Evolutionary conservation across 2,329 filamentous ascomycete species (phyloP), one percentile per base, ranked within the genome.

Genomic region (Davidsoniella virescens): DNA sequence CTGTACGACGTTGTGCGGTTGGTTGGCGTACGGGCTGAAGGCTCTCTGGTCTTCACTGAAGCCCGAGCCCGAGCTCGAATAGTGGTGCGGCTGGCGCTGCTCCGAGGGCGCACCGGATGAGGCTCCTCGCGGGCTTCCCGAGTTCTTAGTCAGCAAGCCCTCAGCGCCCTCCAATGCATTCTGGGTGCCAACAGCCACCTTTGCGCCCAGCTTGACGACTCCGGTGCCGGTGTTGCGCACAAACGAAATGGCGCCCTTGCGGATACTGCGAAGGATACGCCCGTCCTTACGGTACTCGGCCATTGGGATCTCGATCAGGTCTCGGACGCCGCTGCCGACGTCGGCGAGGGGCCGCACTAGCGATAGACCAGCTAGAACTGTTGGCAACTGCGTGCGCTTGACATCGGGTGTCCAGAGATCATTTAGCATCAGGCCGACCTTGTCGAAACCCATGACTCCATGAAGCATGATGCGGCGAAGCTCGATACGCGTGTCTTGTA

Each of bases 391-490:
- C 56, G 90, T 93, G 14, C 75, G 71, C 61, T 84, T 87, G 50
- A 98, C 84, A 61, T 98, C 90, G 1, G 87, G 87, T 75, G 82
- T 93, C 92, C 92, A 98, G 41, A 95, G 85, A 61, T 94, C 87
- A 60, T 96, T 96, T 33, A 98, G 74, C 2, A 82, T 90, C 63
- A 88, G 78, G 49, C 92, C 87, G 2, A 98, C 73, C 46, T 84
- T 80, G 57, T 96, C 88, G 57, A 96, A 95, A 0, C 92, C 92
- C 6, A 80, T 80, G 1, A 94, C 77, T 25, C 93, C 92, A 57
- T 96, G 95, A 36, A 96, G 78, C 57, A 98, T 96, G 23, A 85
- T 84, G 61, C 90, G 88, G 10, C 84, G 78, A 49, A 98, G 73
- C 5, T 83, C 76, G 73, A 98, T 84, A 54, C 90, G 80, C 2